Evolutionary conservation across 2,329 filamentous ascomycete species (phyloP), one percentile per base, ranked within the genome.

Genomic region (Botrytis aclada): DNA sequence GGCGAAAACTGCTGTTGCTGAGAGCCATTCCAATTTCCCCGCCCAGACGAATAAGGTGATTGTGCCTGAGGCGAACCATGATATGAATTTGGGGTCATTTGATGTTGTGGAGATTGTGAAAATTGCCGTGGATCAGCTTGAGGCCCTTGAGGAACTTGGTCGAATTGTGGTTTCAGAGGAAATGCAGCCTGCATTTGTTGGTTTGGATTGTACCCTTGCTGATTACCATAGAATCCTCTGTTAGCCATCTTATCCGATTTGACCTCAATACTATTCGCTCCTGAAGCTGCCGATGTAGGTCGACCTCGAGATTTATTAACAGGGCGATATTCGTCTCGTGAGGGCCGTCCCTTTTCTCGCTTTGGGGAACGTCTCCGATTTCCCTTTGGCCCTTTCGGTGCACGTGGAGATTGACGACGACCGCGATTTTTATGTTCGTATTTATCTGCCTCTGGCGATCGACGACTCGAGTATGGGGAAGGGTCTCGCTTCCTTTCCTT

Each of bases 41-140:
- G 84, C 66, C 84, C 84, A 75, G 83, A 83, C 54, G 84, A 84
- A 78, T 91, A 88, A 22, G 90, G 88, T 56, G 90, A 90, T 61
- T 88, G 86, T 16, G 85, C 84, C 74, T 86, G 86, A n/a, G 90
- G 88, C 29, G 90, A 91, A 63, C 86, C 86, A 76, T 89, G 88
- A 76, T 87, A 85, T 69, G 85, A 86, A 69, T 83, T 86, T 32
- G 88, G 85, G 34, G 85, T 84, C 75, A 84, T 83, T 77, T 88
- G 87, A 76, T 79, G 88, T 71, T 88, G 86, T 56, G 90, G 87
- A n/a, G 89, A 89, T 64, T 87, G 85, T 37, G 85, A 85, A 77
- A 87, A 88, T 72, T 86, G 84, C 56, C 84, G 82, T 34, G 82
- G 76, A 65, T 81, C 78, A 51, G 78, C 75, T 73, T 78, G 80